phyloP scores from a whole-genome alignment of 352 stramenopile species.

The Elongisporangium prolatum region DNA sequence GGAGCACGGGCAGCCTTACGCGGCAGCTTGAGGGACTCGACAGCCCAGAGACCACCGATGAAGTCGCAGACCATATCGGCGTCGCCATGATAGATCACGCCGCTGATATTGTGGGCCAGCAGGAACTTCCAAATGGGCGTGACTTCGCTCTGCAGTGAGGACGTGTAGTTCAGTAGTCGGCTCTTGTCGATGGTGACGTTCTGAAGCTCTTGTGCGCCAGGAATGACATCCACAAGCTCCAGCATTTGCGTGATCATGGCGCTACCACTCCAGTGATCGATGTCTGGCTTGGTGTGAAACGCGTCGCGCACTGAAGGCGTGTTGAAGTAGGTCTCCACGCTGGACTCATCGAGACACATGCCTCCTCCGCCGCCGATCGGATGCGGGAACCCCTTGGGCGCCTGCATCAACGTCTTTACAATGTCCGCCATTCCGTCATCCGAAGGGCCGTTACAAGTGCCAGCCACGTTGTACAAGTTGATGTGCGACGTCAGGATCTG shows the following conservation, averaged over 20 bases:
- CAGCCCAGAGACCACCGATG: slow-evolving; percentile 60
- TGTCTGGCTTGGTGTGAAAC: slow-evolving; percentile 62
- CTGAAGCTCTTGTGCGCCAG: too few relatives aligned
- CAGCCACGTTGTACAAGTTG: slow-evolving; percentile 76
- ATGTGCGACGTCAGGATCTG: slow-evolving; percentile 38
- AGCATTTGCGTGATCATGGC: slow-evolving; percentile 46
- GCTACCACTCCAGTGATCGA: slow-evolving; percentile 35
- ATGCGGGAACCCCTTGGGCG: slow-evolving; percentile 31
- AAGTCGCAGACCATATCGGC: slow-evolving; percentile 66
- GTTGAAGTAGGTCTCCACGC: slow-evolving; percentile 70
- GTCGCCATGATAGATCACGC: slow-evolving; percentile 73
- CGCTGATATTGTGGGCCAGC: slow-evolving; percentile 34
- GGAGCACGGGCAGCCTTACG: slow-evolving; percentile 27
- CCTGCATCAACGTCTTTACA: slow-evolving; percentile 35
- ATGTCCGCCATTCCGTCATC: slow-evolving; percentile 43
- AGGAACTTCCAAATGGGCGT: slow-evolving; percentile 55
- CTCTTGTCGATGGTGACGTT: too few relatives aligned
- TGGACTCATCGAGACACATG: slow-evolving; percentile 59
- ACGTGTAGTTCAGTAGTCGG: slow-evolving; percentile 52
- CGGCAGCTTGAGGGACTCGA: slow-evolving; percentile 54
- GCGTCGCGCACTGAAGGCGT: slow-evolving; percentile 54
- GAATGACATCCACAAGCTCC: too few relatives aligned
- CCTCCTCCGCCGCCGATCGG: slow-evolving; percentile 68
- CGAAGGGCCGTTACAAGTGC: slow-evolving; percentile 35
- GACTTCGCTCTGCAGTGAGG: slow-evolving; percentile 36